Percentiles rank a stretch among this genome's conserved stretches.
These are phyloP conservation scores for Toxoplasma gondii DNA, from an alignment of 169 alveolate species.

Conservation along the genomic window DNA sequence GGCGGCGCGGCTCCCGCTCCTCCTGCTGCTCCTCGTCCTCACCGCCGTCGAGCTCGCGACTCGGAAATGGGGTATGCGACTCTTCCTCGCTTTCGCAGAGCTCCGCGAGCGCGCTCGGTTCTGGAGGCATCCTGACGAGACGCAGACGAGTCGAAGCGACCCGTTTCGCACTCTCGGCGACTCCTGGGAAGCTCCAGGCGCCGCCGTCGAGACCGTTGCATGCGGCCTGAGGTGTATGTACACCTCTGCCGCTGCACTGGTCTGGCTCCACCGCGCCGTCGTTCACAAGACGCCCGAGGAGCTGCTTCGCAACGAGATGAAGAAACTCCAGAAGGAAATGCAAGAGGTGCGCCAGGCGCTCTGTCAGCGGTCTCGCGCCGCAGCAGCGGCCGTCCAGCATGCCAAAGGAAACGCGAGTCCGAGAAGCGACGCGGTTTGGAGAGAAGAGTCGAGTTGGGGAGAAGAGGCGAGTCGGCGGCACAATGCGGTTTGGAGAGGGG, in stretches of 20 bases:
- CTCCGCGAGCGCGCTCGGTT: not conserved
- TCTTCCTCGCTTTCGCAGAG: slow-evolving; percentile 10
- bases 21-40: not conserved
- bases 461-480: too few species aligned
- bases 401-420: not conserved
- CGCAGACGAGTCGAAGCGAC: not conserved
- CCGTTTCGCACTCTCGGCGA: not conserved
- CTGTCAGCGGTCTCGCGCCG: not conserved
- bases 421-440: not conserved
- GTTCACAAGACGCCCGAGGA: slow-evolving; percentile 21
- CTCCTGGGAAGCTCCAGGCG: not conserved
- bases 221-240: not conserved
- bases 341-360: slow-evolving; percentile 19
- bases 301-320: slow-evolving; percentile 19
- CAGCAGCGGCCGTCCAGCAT: not conserved
- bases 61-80: not conserved
- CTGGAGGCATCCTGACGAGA: not conserved
- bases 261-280: slow-evolving; percentile 5
- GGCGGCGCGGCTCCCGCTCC: slow-evolving; percentile 20
- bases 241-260: not conserved
- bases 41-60: slow-evolving; percentile 36
- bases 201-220: not conserved
- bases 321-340: not conserved
- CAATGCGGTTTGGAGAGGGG: not conserved
- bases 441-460: not conserved